Base-by-base conservation (phyloP, 768 basidiomycete genomes). In the Cystofilobasidium macerans region DNA sequence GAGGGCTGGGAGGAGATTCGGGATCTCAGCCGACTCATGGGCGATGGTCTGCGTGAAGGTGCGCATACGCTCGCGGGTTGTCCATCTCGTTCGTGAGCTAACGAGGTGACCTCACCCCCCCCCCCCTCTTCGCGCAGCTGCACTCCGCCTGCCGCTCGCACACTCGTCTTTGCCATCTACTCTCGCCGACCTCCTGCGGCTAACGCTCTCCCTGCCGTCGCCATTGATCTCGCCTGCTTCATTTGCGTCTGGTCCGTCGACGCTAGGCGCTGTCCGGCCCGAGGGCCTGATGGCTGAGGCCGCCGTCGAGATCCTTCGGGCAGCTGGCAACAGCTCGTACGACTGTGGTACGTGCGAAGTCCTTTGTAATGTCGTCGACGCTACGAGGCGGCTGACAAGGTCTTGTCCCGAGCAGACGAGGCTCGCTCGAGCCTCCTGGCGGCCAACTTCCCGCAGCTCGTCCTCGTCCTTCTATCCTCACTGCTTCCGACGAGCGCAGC, bases 281-380 rank as follows among this genome's bases (percentile, higher is more conserved):
- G 51, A 42, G 1, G 65, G 65, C 30, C 28, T 48, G 24, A 16
- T 30, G 6, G 58, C 65, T 1, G 48, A 61, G 14, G 65, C 65
- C 35, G 40, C 54, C 33, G 53, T 61, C 16, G 65, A 67, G 56
- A 61, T 67, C 33, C 51, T 47, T 28, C 24, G 65, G 30, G 65
- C 59, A 6, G 58, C 65, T 7, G 65, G 65, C 12, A 67, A 67
- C 53, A 26, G 59, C 53, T 54, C 45, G 16, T 67, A 53, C 53
- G 65, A 67, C 56, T 67, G 65, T 45, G 65, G 65, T 67, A 12
- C 45, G 65, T 67, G n/a, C n/a, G n/a, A n/a, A n/a, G n/a, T n/a
- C n/a, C n/a, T n/a, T n/a, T n/a, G n/a, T n/a, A n/a, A n/a, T n/a
- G n/a, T 32, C 30, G n/a, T 11, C 22, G 11, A 28, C 6, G 20